Conservation (phyloP, 805 yeast species). For the Ogataea pilisensis region DNA sequence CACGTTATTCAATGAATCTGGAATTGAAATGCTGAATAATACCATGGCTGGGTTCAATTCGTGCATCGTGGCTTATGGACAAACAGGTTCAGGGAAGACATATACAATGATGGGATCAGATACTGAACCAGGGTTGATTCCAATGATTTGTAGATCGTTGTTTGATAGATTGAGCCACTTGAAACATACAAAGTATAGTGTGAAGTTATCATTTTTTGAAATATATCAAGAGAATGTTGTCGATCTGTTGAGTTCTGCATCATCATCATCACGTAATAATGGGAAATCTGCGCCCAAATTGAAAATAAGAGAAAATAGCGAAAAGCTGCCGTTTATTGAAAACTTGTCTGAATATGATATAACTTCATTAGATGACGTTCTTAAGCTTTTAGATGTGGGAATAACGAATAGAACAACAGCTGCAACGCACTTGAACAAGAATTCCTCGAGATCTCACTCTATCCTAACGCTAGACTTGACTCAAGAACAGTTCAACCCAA, state of each 20-base stretch:
- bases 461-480: constrained; percentile 59
- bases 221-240: constrained; percentile 74
- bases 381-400: constrained; percentile 46
- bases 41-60: constrained; percentile 54
- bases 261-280: too few species aligned
- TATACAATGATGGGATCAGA: constrained; percentile 68
- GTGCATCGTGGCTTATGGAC: constrained; percentile 57
- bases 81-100: constrained; percentile 80
- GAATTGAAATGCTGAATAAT: constrained; percentile 57
- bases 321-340: constrained; percentile 70
- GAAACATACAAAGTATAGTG: constrained; percentile 35
- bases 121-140: constrained; percentile 59
- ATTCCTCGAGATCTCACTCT: constrained; percentile 78
- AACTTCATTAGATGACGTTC: constrained; percentile 45
- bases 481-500: constrained; percentile 48
- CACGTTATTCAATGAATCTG: constrained; percentile 49
- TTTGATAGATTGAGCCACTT: constrained; percentile 37
- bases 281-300: constrained; percentile 25
- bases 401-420: constrained; percentile 61
- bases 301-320: constrained; percentile 57
- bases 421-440: constrained; percentile 65
- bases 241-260: constrained; percentile 50
- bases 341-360: constrained; percentile 52
- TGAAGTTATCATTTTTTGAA: constrained; percentile 62
- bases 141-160: constrained; percentile 51